phyloP scores from a whole-genome alignment of 495 filamentous ascomycete species.

The Elaphomyces granulatus region DNA sequence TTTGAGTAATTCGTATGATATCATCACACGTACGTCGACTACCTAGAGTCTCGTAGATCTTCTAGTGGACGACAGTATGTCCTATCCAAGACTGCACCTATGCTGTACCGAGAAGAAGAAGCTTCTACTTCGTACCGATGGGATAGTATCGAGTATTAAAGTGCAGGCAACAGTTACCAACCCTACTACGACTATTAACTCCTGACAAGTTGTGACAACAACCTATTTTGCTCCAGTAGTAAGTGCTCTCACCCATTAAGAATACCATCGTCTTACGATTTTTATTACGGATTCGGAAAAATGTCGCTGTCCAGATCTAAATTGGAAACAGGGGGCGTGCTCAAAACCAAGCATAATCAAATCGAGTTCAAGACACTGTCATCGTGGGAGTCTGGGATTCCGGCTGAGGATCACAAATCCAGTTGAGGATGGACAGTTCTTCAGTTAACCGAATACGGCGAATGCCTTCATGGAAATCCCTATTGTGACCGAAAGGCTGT shows the following conservation, averaged over 20 bases:
- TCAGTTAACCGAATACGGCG: constrained; percentile 9
- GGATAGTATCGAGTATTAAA: no score
- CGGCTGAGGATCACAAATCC: constrained; percentile 6
- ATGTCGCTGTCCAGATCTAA: neutral
- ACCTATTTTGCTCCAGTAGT: no score
- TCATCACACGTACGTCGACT: no score
- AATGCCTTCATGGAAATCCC: constrained; percentile 13
- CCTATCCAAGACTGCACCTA: no score
- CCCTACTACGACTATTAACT: no score
- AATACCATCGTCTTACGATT: neutral
- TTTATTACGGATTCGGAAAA: neutral
- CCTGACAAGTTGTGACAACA: no score
- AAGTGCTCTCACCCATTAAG: neutral
- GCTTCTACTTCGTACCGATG: no score
- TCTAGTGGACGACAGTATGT: no score
- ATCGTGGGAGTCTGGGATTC: constrained; percentile 15
- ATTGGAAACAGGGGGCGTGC: neutral
- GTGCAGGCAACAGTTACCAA: no score
- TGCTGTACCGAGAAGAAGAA: no score
- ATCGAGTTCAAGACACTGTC: constrained; percentile 8
- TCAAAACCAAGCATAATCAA: neutral
- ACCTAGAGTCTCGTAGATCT: no score
- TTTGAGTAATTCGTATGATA: no score
- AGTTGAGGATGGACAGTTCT: constrained; percentile 13
- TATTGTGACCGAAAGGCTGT: constrained; percentile 14